Base-by-base conservation (phyloP, 192 early-diverging fungal genomes). In the Dispira simplex region DNA sequence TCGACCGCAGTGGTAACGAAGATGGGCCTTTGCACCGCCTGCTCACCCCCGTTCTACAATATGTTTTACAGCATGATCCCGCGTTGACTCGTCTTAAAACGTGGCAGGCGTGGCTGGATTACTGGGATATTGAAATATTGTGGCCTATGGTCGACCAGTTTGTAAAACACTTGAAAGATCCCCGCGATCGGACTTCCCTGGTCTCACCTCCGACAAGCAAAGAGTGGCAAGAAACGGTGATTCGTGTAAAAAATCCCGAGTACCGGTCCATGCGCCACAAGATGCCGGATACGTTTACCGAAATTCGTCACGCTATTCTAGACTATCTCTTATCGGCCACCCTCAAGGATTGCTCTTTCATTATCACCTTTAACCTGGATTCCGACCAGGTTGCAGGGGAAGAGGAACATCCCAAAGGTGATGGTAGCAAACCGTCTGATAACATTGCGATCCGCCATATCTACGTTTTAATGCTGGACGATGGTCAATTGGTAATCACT, bases 301-400 rank as follows among this genome's bases (percentile, higher is more conserved):
- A 56, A 26, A 14, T 60, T 9, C 67, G 72, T 39, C 88, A 86
- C 39, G 69, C 64, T 23, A 71, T 88, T 0, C 67, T 76, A 49
- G 83, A 88, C 67, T 88, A 82, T 67, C 65, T 90, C 46, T 32
- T 91, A 5, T 82, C 89, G 0, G 75, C 75, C 12, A 88, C 88
- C 14, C 72, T 91, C 39, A 91, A 91, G 66, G 89, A 90, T 68
- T 80, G 85, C 27, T 91, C 89, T 16, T 73, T 87, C 21, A 67
- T 91, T 45, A 74, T 89, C 52, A 68, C 81, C 1, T 52, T 85
- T 21, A 63, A 66, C n/a, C 46, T 8, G 44, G 27, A 39, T 46
- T 63, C 48, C 44, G 54, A 0, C 47, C 71, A 9, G 48, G 32
- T 39, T 4, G 32, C 32, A 39, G 32, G 32, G 10, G 8, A 68